phyloP scores from a whole-genome alignment of 176 grass and related monocot species.

The Lolium rigidum region DNA sequence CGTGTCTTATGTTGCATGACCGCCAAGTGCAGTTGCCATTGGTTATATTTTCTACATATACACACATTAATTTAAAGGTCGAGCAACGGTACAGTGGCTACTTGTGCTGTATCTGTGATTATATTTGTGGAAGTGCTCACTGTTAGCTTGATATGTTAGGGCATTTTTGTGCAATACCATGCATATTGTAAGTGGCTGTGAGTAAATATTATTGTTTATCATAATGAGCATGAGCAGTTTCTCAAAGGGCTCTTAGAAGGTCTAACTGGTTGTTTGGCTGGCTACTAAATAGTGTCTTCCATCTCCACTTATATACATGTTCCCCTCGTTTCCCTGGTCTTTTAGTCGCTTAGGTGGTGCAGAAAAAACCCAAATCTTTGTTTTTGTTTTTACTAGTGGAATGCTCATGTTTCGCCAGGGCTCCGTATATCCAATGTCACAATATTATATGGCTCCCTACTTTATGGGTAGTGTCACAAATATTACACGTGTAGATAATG shows the following conservation, averaged over 20 bases:
- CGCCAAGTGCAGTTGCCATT: background rate
- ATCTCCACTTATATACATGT: too few species aligned
- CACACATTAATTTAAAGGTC: background rate
- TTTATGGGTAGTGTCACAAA: too few species aligned
- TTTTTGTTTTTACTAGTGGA: too few species aligned
- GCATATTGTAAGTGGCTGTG: background rate
- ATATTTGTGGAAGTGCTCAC: constrained; percentile 17
- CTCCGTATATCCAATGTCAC: too few species aligned
- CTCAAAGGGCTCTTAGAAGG: background rate
- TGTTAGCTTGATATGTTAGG: constrained; percentile 14
- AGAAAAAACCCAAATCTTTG: too few species aligned
- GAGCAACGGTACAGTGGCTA: constrained; percentile 7
- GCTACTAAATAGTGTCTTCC: too few species aligned
- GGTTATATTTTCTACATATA: background rate
- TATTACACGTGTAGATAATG: too few species aligned
- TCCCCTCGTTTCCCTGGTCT: too few species aligned
- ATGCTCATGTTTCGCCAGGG: too few species aligned
- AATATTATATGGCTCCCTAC: too few species aligned
- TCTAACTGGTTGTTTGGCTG: too few species aligned
- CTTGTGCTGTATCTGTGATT: background rate
- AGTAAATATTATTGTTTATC: background rate
- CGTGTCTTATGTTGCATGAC: background rate
- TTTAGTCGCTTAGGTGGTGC: too few species aligned
- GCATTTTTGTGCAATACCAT: background rate
- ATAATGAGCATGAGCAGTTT: background rate